Percentiles rank a stretch among this genome's conserved stretches.
Conservation (phyloP, 805 yeast genomes). For the Starmerella davenportii region DNA sequence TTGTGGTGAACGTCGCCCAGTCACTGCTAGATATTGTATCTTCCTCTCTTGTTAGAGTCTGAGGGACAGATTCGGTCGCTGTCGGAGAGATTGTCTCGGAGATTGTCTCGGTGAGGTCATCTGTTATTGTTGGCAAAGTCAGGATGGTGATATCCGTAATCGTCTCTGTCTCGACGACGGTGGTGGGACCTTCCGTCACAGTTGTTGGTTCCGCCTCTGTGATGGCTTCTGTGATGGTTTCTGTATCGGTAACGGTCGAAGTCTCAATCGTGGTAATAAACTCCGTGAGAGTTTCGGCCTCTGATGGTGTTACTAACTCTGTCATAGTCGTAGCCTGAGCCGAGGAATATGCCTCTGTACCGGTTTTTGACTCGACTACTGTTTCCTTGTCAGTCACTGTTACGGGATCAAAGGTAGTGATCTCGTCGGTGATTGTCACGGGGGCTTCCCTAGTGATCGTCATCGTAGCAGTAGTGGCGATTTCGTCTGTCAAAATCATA, state of each 20-base stretch:
- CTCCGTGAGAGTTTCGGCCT: not conserved
- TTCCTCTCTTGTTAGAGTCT: not conserved
- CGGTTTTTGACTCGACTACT: not conserved
- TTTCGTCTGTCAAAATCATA: not conserved
- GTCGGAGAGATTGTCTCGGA: not conserved
- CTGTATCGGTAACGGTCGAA: too few relatives aligned
- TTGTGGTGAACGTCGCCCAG: too few relatives aligned
- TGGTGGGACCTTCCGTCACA: constrained; percentile 2
- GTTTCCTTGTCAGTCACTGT: not conserved
- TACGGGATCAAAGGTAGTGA: not conserved
- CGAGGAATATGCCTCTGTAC: not conserved
- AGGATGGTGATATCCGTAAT: not conserved
- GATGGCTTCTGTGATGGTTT: not conserved
- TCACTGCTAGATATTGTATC: not conserved
- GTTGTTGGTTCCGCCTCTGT: not conserved
- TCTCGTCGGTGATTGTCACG: not conserved
- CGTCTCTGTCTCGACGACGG: constrained; percentile 1
- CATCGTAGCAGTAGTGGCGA: not conserved
- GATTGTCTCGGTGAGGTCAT: not conserved
- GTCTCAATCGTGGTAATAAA: too few relatives aligned
- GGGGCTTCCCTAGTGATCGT: constrained; percentile 1
- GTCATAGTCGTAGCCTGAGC: not conserved
- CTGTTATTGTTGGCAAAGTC: not conserved
- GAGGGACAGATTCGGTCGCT: not conserved
- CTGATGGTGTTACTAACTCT: not conserved